Evolutionary conservation across 768 basidiomycete genomes (phyloP).

Genomic region (Mycena kentingensis): DNA sequence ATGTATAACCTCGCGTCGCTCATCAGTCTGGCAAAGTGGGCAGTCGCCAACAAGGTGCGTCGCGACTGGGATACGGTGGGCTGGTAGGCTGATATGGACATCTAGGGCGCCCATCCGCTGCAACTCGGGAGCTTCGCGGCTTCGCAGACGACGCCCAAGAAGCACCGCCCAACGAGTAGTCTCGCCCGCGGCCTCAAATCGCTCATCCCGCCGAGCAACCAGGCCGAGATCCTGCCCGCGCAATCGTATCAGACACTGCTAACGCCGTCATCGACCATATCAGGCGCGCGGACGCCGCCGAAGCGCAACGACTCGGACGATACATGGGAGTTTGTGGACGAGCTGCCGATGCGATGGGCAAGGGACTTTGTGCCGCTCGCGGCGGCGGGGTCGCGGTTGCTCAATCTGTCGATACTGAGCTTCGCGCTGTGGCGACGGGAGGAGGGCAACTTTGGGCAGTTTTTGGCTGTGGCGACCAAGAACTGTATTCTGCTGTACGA

Average conservation of each 20-base stretch:
- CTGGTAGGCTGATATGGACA: too few relatives aligned
- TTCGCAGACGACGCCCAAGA: constrained; percentile 49
- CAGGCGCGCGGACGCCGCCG: background rate
- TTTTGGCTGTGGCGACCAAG: constrained; percentile 79
- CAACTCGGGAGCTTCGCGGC: constrained; percentile 57
- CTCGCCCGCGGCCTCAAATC: constrained; percentile 66
- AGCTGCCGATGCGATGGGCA: constrained; percentile 80
- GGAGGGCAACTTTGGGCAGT: constrained; percentile 43
- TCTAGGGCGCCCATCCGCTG: constrained; percentile 62
- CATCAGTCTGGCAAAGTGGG: constrained; percentile 74
- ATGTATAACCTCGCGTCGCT: constrained; percentile 86
- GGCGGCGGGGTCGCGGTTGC: constrained; percentile 61
- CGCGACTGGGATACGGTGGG: too few relatives aligned
- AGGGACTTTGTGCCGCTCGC: constrained; percentile 85
- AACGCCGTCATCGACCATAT: constrained; percentile 26
- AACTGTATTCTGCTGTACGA: constrained; percentile 75
- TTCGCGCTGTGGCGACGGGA: constrained; percentile 74
- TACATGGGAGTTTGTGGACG: constrained; percentile 75
- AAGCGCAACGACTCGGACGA: constrained; percentile 40
- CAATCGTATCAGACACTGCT: constrained; percentile 40
- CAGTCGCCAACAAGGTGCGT: constrained; percentile 63
- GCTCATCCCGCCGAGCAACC: constrained; percentile 38
- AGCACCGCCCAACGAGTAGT: constrained; percentile 56
- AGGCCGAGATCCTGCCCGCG: background rate
- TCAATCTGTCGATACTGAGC: constrained; percentile 56